Percentiles rank a stretch among this genome's conserved stretches.
These are phyloP conservation scores for Coemansia sp. DNA, from an alignment of 192 early-diverging fungal species.

Conservation along the genomic window DNA sequence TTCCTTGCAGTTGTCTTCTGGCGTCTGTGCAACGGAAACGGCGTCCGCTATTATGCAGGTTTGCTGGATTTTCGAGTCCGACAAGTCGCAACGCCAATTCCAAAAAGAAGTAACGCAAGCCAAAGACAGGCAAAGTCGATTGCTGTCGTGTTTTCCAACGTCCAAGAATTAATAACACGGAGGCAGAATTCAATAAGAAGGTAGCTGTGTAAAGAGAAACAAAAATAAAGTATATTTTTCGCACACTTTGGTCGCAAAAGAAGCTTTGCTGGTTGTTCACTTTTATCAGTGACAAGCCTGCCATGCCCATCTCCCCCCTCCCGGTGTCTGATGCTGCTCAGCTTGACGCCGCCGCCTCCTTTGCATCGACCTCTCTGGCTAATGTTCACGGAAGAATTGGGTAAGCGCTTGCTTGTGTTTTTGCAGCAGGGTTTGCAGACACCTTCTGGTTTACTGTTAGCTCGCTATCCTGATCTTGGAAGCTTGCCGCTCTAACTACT, in stretches of 20 bases:
- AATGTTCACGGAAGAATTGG: no score
- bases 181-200: slow-evolving; percentile 1
- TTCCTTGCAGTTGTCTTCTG: background rate
- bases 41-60: background rate
- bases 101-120: background rate
- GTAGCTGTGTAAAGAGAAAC: background rate
- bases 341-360: no score
- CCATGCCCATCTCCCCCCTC: background rate
- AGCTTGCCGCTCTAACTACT: no score
- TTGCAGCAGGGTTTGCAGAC: no score
- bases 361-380: no score
- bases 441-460: no score
- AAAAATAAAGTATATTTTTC: background rate
- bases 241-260: background rate
- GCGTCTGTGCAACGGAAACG: background rate
- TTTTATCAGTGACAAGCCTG: background rate
- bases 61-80: slow-evolving; percentile 1
- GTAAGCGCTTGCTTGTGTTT: no score
- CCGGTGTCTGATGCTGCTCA: no score
- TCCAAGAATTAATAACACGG: background rate
- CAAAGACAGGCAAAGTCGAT: background rate
- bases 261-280: background rate
- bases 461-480: no score
- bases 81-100: slow-evolving; percentile 2
- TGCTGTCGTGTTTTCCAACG: background rate